Evolutionary conservation across 2,329 filamentous ascomycete species (phyloP), one percentile per base, ranked within the genome.

Genomic region (Sarocladiaceae sp.): DNA sequence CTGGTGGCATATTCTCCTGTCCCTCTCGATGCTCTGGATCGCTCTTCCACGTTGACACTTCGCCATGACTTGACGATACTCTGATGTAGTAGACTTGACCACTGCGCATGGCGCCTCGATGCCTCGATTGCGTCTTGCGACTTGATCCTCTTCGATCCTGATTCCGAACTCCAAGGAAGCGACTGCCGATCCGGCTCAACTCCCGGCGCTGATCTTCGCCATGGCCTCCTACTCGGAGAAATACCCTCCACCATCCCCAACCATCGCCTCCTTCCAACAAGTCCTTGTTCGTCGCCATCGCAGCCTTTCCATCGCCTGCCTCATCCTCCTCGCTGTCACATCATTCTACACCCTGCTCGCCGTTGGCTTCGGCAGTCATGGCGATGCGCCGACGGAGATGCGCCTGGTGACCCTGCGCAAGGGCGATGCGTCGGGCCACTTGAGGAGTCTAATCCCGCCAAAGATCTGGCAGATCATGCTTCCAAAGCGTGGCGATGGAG

Each of bases 401-500:
- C 23, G 37, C 4, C 23, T 16, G 4, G 24, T 18, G 10, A 29
- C 4, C 12, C 6, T 29, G 23, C 11, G n/a, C 11, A 23, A 15
- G 13, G 20, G 37, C 37, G 15, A 19, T n/a, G n/a, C n/a, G 6
- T 4, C 26, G 15, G 23, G 24, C 18, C 10, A 16, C 11, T 11
- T 33, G 6, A 6, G 7, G 27, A 43, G 41, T 18, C 20, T 45
- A 33, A 48, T 50, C 20, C 43, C 47, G 6, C 47, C 26, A 16
- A 41, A 45, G 34, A 49, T 48, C 32, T 50, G 45, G 48, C 45
- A 50, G 42, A 49, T 48, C 18, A 48, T 47, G 43, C 34, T 48
- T 20, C 43, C 45, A n/a, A 48, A 43, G 40, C 2, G 41, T 37
- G 9, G 19, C 11, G 29, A 39, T 13, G 31, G 13, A 6, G 32